Evolutionary conservation across 2,329 filamentous ascomycete species (phyloP).

Genomic region (Fusarium avenaceum): DNA sequence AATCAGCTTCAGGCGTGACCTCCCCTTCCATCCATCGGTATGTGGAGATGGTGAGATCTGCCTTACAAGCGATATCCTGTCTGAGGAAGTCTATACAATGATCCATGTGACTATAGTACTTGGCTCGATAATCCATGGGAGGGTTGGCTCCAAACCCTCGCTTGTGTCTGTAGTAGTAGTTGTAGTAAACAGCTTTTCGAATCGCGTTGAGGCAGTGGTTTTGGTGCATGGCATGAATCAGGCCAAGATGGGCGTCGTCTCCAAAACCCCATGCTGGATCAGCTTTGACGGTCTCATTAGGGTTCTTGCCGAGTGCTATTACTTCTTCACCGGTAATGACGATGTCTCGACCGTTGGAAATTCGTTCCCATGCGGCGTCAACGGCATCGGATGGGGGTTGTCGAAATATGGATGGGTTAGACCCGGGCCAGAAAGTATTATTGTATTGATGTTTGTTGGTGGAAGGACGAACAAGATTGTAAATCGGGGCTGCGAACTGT

Average conservation of each 20-base stretch:
- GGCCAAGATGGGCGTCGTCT: not conserved
- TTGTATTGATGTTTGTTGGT: not conserved
- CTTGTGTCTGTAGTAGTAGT: slow-evolving; percentile 4
- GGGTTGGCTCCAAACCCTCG: slow-evolving; percentile 1
- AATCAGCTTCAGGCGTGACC: slow-evolving; percentile 1
- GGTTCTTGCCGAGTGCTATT: not conserved
- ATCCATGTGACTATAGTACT: not conserved
- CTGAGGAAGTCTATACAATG: slow-evolving; percentile 2
- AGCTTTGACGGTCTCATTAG: not conserved
- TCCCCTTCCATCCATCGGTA: slow-evolving; percentile 7
- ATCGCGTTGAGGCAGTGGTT: slow-evolving; percentile 3
- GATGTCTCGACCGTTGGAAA: slow-evolving; percentile 3
- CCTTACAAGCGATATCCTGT: slow-evolving; percentile 4
- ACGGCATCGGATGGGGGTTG: slow-evolving; percentile 1
- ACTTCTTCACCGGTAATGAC: slow-evolving; percentile 1
- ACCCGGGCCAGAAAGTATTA: not conserved
- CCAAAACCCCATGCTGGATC: slow-evolving; percentile 1
- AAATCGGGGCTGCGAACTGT: not conserved
- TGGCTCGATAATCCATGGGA: not conserved
- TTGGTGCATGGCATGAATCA: slow-evolving; percentile 7
- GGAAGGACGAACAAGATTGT: not conserved
- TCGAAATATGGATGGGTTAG: not conserved
- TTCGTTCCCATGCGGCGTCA: not conserved
- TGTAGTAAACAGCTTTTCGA: slow-evolving; percentile 2
- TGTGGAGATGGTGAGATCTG: slow-evolving; percentile 1